Percentiles rank a stretch among this genome's conserved stretches.
Evolutionary conservation across 225 moss, liverwort and hornwort species (phyloP).

Genomic region (Bryum argenteum): DNA sequence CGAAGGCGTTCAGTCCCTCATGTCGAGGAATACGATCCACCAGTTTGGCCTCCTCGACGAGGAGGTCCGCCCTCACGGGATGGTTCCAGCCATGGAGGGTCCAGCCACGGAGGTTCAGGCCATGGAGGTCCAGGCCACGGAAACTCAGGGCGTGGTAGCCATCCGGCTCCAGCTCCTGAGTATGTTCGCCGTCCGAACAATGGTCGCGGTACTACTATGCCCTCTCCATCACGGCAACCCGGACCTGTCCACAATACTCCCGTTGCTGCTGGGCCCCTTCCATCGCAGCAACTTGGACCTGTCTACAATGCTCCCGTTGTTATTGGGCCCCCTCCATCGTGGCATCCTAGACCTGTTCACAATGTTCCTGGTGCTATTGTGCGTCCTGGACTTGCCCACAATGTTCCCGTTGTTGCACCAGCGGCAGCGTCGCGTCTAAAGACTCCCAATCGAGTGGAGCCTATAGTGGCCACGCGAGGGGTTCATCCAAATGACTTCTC

Average conservation of each 20-base stretch:
- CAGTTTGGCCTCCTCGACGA: slow-evolving; percentile 26
- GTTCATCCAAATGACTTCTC: slow-evolving; percentile 15
- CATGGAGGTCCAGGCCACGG: slow-evolving; percentile 15
- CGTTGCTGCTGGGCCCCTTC: neutral
- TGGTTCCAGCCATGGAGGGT: slow-evolving; percentile 15
- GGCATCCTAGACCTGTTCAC: too few species aligned
- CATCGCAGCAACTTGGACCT: too few species aligned
- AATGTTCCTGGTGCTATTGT: too few species aligned
- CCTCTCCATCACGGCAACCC: too few species aligned
- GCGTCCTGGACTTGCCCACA: too few species aligned
- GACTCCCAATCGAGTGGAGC: slow-evolving; percentile 22
- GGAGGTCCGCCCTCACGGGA: slow-evolving; percentile 11
- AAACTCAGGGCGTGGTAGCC: slow-evolving; percentile 16
- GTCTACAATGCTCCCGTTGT: neutral
- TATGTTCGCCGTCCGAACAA: neutral
- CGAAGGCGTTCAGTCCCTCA: slow-evolving; percentile 12
- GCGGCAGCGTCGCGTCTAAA: neutral
- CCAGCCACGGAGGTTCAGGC: slow-evolving; percentile 3
- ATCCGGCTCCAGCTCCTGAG: neutral
- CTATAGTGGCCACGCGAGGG: slow-evolving; percentile 6
- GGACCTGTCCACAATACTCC: neutral
- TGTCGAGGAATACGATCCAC: neutral
- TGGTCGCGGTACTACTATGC: too few species aligned
- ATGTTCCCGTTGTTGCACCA: slow-evolving; percentile 4
- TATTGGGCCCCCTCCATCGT: too few species aligned